Conservation (phyloP, 169 alveolate genomes). For the Eimeria sp. region DNA sequence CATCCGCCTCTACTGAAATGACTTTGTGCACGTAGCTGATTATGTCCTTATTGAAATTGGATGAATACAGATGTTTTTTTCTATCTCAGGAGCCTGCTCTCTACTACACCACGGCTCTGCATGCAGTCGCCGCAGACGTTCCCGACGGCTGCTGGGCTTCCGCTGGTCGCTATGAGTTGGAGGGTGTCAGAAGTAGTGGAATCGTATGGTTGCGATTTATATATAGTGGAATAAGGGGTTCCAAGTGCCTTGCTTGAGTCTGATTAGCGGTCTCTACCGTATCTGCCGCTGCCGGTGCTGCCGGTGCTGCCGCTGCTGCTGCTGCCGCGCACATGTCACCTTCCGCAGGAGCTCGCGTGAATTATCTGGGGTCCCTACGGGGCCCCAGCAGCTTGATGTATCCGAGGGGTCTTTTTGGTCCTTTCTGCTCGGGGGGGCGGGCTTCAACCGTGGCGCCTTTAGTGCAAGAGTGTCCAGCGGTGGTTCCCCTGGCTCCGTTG, state of each 20-base stretch:
- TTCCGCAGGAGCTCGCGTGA: neutral
- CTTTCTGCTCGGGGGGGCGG: neutral
- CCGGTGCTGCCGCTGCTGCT: neutral
- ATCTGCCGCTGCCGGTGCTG: neutral
- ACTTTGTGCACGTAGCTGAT: too few species aligned
- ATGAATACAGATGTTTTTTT: neutral
- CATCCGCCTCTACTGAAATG: neutral
- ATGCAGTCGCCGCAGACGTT: neutral
- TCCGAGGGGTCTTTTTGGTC: neutral
- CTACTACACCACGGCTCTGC: neutral
- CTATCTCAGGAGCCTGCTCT: neutral
- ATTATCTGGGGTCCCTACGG: slow-evolving; percentile 4
- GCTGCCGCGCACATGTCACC: slow-evolving; percentile 23
- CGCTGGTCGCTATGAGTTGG: neutral
- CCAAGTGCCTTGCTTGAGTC: neutral
- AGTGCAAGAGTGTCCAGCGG: neutral
- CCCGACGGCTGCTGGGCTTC: neutral
- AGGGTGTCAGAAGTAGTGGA: neutral
- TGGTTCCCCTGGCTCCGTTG: neutral
- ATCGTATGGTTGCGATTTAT: neutral
- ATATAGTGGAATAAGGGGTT: neutral
- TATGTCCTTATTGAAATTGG: too few species aligned
- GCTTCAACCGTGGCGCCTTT: neutral
- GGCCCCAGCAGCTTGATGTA: slow-evolving; percentile 9
- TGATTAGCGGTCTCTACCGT: neutral